phyloP scores from a whole-genome alignment of 176 grass and related monocot species.

The Poa pratensis region DNA sequence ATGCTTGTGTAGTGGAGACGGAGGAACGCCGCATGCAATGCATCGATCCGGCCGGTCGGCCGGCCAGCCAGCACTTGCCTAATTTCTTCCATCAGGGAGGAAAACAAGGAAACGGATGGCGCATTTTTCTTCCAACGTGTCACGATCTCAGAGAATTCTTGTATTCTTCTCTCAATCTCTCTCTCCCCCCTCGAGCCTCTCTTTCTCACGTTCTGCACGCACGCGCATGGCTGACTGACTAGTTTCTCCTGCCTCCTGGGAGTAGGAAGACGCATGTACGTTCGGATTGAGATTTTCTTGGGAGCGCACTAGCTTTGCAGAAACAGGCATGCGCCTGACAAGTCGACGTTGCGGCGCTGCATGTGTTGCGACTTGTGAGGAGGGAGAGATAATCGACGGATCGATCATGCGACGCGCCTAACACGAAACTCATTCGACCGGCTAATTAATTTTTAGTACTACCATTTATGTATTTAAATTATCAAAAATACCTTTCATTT shows the following conservation, averaged over 20 bases:
- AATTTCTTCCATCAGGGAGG: background rate
- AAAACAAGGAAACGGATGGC: background rate
- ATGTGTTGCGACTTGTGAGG: background rate
- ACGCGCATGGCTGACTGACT: background rate
- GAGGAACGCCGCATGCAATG: background rate
- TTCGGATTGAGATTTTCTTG: background rate
- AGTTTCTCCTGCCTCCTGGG: background rate
- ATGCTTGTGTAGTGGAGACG: background rate
- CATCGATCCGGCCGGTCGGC: background rate
- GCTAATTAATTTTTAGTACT: too few species aligned
- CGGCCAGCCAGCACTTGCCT: background rate
- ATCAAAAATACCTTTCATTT: too few species aligned
- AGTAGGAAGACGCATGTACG: background rate
- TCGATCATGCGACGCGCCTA: too few species aligned
- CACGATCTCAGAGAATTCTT: background rate
- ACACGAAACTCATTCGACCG: too few species aligned
- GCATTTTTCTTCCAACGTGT: conserved; percentile 7
- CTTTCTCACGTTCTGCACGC: background rate
- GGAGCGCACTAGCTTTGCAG: background rate
- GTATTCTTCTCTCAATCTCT: background rate
- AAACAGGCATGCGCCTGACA: background rate
- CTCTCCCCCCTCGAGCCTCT: background rate
- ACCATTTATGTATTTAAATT: too few species aligned
- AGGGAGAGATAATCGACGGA: too few species aligned
- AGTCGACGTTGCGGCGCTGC: background rate